phyloP scores from a whole-genome alignment of 2,329 filamentous ascomycete genomes.

The Colletotrichum lupini region DNA sequence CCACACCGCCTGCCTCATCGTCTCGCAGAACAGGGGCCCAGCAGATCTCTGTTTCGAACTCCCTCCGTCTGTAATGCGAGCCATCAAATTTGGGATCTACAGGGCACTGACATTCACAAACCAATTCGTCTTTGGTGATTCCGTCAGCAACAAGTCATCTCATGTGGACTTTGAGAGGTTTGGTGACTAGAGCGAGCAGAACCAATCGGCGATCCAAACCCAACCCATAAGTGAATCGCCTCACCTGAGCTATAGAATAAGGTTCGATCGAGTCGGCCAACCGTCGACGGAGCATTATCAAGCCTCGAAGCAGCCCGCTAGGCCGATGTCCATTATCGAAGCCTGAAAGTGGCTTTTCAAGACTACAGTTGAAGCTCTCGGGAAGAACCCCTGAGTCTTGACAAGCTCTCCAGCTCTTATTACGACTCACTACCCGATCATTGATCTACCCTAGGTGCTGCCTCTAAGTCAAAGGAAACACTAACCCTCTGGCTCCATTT shows the following conservation, averaged over 20 bases:
- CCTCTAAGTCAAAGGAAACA: constrained; percentile 1
- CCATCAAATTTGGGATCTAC: constrained; percentile 8
- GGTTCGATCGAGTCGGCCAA: not conserved
- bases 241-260: constrained; percentile 4
- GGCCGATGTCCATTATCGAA: not conserved
- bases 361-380: not conserved
- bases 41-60: constrained; percentile 11
- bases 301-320: not conserved
- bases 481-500: not conserved
- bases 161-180: no score
- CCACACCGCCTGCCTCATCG: constrained; percentile 14
- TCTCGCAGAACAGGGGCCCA: not conserved
- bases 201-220: not conserved
- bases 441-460: not conserved
- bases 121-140: not conserved
- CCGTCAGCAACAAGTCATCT: not conserved
- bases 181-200: not conserved
- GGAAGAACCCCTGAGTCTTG: not conserved
- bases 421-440: not conserved
- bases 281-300: not conserved
- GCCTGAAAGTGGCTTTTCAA: not conserved
- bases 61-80: constrained; percentile 9
- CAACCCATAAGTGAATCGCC: not conserved
- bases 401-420: not conserved
- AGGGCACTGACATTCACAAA: not conserved